phyloP scores from a whole-genome alignment of 176 grass and related monocot species.

The Aegilops speltoides region DNA sequence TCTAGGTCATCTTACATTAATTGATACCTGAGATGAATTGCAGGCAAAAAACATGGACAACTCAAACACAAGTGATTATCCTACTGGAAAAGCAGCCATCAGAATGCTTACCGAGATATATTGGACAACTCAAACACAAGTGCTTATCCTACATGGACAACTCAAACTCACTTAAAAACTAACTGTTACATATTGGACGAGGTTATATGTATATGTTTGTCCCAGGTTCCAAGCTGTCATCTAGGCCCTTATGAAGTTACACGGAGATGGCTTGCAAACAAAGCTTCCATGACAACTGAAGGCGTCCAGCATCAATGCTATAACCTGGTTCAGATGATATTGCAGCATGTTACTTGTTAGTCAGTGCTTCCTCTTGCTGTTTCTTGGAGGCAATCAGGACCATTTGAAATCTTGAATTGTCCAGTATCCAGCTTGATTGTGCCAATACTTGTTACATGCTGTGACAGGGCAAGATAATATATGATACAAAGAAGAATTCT shows the following conservation, averaged over 20 bases:
- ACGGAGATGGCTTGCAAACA: not conserved
- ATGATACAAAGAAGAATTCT: not conserved
- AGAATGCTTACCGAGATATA: not conserved
- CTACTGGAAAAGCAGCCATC: not conserved
- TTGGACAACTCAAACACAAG: slow-evolving; percentile 10
- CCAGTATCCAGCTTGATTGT: slow-evolving; percentile 4
- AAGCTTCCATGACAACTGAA: slow-evolving; percentile 1
- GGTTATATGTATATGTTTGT: not conserved
- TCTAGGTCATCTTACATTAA: slow-evolving; percentile 22
- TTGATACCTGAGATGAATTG: not conserved
- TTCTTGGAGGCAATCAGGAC: not conserved
- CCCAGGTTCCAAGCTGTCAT: not conserved
- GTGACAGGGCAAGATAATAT: not conserved
- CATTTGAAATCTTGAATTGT: not conserved
- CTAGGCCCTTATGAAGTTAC: not conserved
- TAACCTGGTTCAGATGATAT: not conserved
- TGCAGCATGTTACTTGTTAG: not conserved
- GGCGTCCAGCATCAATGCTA: not conserved
- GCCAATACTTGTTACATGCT: not conserved
- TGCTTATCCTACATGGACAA: not conserved
- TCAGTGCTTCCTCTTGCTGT: not conserved
- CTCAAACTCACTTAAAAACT: not conserved
- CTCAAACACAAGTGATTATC: slow-evolving; percentile 15
- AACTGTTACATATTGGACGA: slow-evolving; percentile 7
- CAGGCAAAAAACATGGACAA: not conserved